Base-by-base conservation (phyloP, 2,329 filamentous ascomycete species). In the Pestalotiopsis sp. region DNA sequence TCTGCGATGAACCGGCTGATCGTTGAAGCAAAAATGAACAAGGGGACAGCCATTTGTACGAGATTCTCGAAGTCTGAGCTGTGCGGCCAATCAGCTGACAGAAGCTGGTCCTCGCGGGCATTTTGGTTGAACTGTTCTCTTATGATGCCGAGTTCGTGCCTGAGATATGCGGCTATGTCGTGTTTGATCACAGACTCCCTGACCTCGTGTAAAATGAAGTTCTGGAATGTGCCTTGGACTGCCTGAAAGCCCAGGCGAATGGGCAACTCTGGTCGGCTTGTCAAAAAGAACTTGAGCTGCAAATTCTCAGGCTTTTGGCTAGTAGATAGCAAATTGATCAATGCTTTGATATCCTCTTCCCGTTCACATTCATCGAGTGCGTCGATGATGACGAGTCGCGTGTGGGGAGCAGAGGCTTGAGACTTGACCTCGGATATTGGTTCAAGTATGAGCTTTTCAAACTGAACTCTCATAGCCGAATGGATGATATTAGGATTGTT, bases 261-360 rank as follows among this genome's bases (percentile, higher is more conserved):
- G 0, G 78, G 75, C 2, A 80, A 61, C 27, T 83, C 78, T 0
- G 82, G 82, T 20, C 82, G 73, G 41, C 81, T 83, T 0, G 81
- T 83, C 0, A 84, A 25, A 52, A 84, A 81, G 3, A 81, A 65
- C 58, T 73, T 76, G 4, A n/a, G n/a, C n/a, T n/a, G n/a, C n/a
- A n/a, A n/a, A n/a, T n/a, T n/a, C n/a, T n/a, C n/a, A n/a, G n/a
- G n/a, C n/a, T n/a, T n/a, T n/a, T n/a, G n/a, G n/a, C n/a, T n/a
- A n/a, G n/a, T n/a, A n/a, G n/a, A n/a, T n/a, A n/a, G n/a, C n/a
- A 79, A 71, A 6, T 70, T 27, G 56, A 82, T 74, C 12, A 83
- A 74, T 4, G 65, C 6, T 45, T 62, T 59, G 12, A 79, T 70
- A 38, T 81, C 75, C 0, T 72, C 61, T 2, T 80, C 74, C 4